phyloP scores from a whole-genome alignment of 176 grass and related monocot genomes.

The Musa troglodytarum region DNA sequence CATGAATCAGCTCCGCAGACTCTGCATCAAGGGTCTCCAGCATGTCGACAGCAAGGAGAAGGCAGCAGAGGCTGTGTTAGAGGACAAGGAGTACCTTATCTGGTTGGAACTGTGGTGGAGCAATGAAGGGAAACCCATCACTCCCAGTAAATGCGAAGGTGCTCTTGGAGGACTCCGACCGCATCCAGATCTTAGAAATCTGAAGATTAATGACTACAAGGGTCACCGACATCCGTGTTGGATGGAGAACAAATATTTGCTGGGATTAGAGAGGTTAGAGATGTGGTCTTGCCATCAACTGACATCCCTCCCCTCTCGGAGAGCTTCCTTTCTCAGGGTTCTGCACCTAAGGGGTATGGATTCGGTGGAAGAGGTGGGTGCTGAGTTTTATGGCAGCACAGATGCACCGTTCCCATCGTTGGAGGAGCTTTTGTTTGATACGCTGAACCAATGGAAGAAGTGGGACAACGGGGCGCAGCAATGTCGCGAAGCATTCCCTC shows the following conservation, averaged over 20 bases:
- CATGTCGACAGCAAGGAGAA: slow-evolving; percentile 35
- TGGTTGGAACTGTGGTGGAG: no score
- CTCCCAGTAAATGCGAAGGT: not conserved
- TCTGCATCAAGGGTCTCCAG: slow-evolving; percentile 56
- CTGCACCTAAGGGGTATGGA: slow-evolving; percentile 30
- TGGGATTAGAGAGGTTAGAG: slow-evolving; percentile 12
- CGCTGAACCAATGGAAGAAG: slow-evolving; percentile 22
- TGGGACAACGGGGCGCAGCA: slow-evolving; percentile 25
- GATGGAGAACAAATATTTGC: slow-evolving; percentile 24
- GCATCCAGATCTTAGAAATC: slow-evolving; percentile 23
- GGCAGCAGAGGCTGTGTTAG: slow-evolving; percentile 39
- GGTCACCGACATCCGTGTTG: slow-evolving; percentile 27
- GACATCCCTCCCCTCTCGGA: slow-evolving; percentile 36
- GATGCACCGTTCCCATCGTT: slow-evolving; percentile 28
- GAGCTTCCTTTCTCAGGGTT: slow-evolving; percentile 39
- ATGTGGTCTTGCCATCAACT: slow-evolving; percentile 25
- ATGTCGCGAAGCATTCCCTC: slow-evolving; percentile 21
- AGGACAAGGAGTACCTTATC: slow-evolving; percentile 27
- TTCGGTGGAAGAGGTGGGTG: slow-evolving; percentile 14
- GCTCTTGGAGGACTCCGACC: slow-evolving; percentile 37
- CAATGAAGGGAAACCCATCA: no score
- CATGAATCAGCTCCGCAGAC: slow-evolving; percentile 24
- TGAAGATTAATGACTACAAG: slow-evolving; percentile 41
- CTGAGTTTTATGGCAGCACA: slow-evolving; percentile 37
- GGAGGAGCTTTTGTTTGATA: slow-evolving; percentile 37